Evolutionary conservation across 2,329 filamentous ascomycete species (phyloP).

Genomic region (Pseudogymnoascus sp.): DNA sequence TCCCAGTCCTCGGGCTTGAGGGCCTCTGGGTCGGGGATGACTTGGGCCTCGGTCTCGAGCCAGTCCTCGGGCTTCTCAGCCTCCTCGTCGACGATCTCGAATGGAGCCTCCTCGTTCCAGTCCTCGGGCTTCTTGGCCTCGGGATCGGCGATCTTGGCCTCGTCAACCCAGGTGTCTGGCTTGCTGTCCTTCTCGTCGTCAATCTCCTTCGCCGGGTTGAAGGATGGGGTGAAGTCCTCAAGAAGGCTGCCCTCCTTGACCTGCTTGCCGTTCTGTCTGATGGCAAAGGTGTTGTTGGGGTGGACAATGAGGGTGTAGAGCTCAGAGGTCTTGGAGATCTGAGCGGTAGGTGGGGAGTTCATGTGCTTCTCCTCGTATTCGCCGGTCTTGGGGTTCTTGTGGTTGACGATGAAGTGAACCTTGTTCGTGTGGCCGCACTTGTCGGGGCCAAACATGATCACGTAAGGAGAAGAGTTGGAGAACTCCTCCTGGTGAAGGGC

Average conservation of each 20-base stretch:
- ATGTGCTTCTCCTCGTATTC: slow-evolving; percentile 99
- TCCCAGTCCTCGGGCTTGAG: slow-evolving; percentile 99
- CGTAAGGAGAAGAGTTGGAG: slow-evolving; percentile 91
- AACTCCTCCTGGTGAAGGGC: slow-evolving; percentile 96
- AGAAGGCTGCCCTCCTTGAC: slow-evolving; percentile 85
- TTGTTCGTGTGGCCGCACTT: slow-evolving; percentile 99
- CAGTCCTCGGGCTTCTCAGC: slow-evolving; percentile 90
- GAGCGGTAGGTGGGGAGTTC: slow-evolving; percentile 70
- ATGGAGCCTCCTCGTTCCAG: slow-evolving; percentile 98
- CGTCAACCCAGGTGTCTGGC: slow-evolving; percentile 92
- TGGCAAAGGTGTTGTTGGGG: slow-evolving; percentile 90
- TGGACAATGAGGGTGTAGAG: slow-evolving; percentile 96
- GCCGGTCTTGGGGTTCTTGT: slow-evolving; percentile 99
- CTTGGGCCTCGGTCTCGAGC: slow-evolving; percentile 80
- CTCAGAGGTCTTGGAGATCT: slow-evolving; percentile 83
- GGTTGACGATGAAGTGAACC: slow-evolving; percentile 97
- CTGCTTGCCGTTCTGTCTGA: slow-evolving; percentile 83
- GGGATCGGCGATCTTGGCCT: slow-evolving; percentile 82
- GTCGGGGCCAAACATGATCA: slow-evolving; percentile 99
- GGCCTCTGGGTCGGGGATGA: slow-evolving; percentile 84
- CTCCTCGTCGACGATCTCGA: slow-evolving; percentile 89
- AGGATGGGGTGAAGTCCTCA: slow-evolving; percentile 85
- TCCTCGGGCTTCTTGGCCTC: slow-evolving; percentile 94
- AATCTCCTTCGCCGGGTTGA: slow-evolving; percentile 93
- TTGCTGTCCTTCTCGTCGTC: slow-evolving; percentile 90